Base-by-base conservation (phyloP, 148 eudicot genomes). In the Heliamphora exappendiculata region DNA sequence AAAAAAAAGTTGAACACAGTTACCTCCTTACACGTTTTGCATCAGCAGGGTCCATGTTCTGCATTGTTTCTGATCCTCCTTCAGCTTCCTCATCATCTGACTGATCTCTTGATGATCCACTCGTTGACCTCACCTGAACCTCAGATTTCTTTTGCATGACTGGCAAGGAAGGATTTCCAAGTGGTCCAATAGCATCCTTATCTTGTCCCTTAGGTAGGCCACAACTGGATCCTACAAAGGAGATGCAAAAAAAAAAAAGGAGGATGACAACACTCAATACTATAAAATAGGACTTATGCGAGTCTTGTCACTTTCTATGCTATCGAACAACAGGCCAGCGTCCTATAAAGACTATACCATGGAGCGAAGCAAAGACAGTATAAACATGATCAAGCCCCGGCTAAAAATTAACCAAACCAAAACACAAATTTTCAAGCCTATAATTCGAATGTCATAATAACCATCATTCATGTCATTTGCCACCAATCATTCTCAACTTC, bases 41-140 rank as follows among this genome's bases (percentile, higher is more conserved):
- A 87, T 95, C 91, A 41, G 88, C 31, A 63, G 97, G 97, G 78
- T 87, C 92, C 86, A 31, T 78, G 78, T 84, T 87, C 26, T 84
- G 84, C 63, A 85, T 79, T 70, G 85, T 75, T 67, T 91, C 98
- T 37, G 86, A 82, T 76, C 91, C 99, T 69, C 94, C 99, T 66
- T 95, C 98, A 74, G 86, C 88, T 72, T 95, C 99, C 72, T 92
- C 97, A 82, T 95, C 99, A 85, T 95, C 97, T 47, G 98, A 92
- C 75, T 82, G 89, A 11, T 87, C 97, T 79, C 89, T 82, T 49
- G 98, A 94, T 63, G 97, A 93, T 59, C 87, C 90, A 84, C 99
- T 95, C 58, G 93, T 92, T 10, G 92, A 89, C 82, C 85, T 93
- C 73, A 89, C 85, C 76, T 86, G 97, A 53, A 81, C 77, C 50